Evolutionary conservation across 1,284 basidiomycete species (phyloP), one percentile per base, ranked within the genome.

Genomic region (Marasmius oreades): DNA sequence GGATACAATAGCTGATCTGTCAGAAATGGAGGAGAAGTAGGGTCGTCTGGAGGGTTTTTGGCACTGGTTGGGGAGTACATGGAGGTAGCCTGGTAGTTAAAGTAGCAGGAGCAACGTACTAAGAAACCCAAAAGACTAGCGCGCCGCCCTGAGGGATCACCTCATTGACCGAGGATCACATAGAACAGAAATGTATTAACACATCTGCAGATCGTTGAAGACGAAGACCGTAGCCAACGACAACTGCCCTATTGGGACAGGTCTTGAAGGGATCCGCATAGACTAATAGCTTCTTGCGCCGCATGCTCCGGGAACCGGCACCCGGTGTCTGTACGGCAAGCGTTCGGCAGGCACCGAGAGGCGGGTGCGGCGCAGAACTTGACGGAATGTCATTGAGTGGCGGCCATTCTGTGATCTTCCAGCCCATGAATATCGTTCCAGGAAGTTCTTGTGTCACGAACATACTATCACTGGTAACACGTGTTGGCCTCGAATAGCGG

Each of bases 131-230:
- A 23, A 23, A 23, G 24, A 45, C 20, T 23, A 22, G 22, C 10
- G 39, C 20, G 44, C 44, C 44, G 28, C 28, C 18, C 37, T 39
- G 37, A 48, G 46, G 46, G 16, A 23, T 48, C 23, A 31, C 46
- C 26, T 28, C 46, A 48, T 48, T 31, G 26, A 48, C 46, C 46
- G 46, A 48, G 46, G 46, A 48, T 48, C 46, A 48, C 28, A 48
- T 18, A 46, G 47, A 33, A 31, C 16, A 18, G 12, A 28, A 7
- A 31, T 18, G 31, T 33, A 31, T 50, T 26, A 33, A 50, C 31
- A 33, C 20, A 50, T 50, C 47, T 50, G 47, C 14, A 50, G 47
- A 50, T 50, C 47, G 47, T 26, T 14, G 10, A 31, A 31, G 10
- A 31, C 28, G 10, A 5, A 10, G 28, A 10, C 28, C 28, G 28